Evolutionary conservation across 331 rosid genomes (phyloP).

Genomic region (Acacia concinna): DNA sequence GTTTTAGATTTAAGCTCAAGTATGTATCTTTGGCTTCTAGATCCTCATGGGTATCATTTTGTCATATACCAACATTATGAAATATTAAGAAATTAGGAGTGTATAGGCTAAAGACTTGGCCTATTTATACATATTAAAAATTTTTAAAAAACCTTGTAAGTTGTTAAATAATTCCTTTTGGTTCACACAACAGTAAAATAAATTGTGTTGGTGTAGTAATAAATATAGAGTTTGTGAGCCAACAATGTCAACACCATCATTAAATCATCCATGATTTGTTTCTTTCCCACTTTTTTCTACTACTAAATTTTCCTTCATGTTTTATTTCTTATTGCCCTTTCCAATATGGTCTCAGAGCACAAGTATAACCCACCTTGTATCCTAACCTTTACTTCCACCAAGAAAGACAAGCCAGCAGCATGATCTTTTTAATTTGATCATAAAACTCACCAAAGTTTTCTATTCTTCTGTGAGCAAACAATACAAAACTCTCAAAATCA

Average conservation of each 20-base stretch:
- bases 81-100: background rate
- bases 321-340: background rate
- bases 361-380: background rate
- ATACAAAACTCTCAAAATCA: background rate
- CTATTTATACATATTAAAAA: no score
- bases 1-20: slow-evolving; percentile 16
- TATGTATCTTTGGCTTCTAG: slow-evolving; percentile 19
- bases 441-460: background rate
- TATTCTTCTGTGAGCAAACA: background rate
- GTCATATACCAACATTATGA: background rate
- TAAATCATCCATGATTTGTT: background rate
- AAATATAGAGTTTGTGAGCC: background rate
- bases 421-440: background rate
- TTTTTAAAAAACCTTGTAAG: background rate
- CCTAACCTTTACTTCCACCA: background rate
- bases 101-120: background rate
- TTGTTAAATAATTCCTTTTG: background rate
- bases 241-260: background rate
- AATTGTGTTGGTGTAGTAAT: background rate
- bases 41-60: background rate
- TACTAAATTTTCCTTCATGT: background rate
- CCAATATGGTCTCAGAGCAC: background rate
- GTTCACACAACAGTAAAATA: background rate
- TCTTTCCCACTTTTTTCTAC: background rate
- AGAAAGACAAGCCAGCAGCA: background rate